These are phyloP conservation scores for Ceratobasidium sp. DNA, from an alignment of 1,284 basidiomycete genomes.

Conservation along the genomic window DNA sequence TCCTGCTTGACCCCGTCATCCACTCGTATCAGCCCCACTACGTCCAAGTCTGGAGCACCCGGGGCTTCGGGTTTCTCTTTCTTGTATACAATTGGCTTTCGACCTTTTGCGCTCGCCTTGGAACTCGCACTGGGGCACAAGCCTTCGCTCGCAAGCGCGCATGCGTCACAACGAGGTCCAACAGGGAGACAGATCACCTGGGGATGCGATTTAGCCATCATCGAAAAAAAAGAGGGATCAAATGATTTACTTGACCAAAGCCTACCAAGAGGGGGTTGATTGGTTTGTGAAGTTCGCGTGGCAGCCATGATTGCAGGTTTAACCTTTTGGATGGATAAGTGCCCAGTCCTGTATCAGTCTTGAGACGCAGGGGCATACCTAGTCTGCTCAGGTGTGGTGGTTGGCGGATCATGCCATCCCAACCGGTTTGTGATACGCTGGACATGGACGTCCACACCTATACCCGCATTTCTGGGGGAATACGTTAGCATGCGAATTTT, in stretches of 20 bases:
- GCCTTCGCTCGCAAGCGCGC: constrained; percentile 60
- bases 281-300: constrained; percentile 75
- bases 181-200: constrained; percentile 84
- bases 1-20: constrained; percentile 11
- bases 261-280: constrained; percentile 92
- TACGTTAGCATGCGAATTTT: not conserved
- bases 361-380: constrained; percentile 55
- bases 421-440: constrained; percentile 93
- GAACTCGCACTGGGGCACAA: constrained; percentile 69
- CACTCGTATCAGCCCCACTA: not conserved
- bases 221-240: not conserved
- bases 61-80: constrained; percentile 7
- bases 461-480: constrained; percentile 80
- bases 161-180: constrained; percentile 81
- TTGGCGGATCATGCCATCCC: constrained; percentile 86
- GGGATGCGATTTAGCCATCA: constrained; percentile 32
- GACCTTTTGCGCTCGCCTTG: constrained; percentile 34
- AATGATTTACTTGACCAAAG: constrained; percentile 79
- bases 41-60: not conserved
- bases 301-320: constrained; percentile 92
- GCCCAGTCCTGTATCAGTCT: not conserved
- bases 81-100: constrained; percentile 41
- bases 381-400: constrained; percentile 88
- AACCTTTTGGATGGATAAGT: constrained; percentile 60
- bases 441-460: constrained; percentile 96